Evolutionary conservation across 163 green algal genomes (phyloP).

Genomic region (Chlamydomonas reinhardtii): DNA sequence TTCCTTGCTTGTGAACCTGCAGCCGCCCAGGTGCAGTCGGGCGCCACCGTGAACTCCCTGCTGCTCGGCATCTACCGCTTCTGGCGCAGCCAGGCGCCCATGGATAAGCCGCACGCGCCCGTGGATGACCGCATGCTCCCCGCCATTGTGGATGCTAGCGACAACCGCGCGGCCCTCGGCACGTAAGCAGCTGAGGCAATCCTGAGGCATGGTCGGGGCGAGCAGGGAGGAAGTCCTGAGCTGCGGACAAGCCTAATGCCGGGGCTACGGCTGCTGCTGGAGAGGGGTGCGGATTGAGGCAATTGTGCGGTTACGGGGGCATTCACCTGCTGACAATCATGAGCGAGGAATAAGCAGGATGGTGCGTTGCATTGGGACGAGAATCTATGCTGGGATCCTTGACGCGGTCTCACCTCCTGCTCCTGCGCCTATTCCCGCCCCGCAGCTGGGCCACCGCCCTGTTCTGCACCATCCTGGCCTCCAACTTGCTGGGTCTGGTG

Average conservation of each 20-base stretch:
- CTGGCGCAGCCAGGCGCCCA: conserved; percentile 63
- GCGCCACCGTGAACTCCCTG: conserved; percentile 54
- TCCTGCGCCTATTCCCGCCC: no score
- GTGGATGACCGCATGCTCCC: conserved; percentile 63
- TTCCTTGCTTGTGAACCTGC: background rate
- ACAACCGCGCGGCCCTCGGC: conserved; percentile 55
- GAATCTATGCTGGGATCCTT: no score
- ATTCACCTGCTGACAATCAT: no score
- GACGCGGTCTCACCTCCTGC: no score
- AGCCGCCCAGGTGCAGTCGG: conserved; percentile 57
- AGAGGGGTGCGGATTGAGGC: no score
- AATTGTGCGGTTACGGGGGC: no score
- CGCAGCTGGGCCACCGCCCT: conserved; percentile 57
- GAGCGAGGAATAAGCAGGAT: no score
- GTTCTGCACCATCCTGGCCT: conserved; percentile 67
- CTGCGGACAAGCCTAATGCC: no score
- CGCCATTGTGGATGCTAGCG: conserved; percentile 48
- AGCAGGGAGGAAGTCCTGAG: no score
- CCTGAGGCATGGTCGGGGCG: no score
- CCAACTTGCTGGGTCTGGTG: conserved; percentile 64
- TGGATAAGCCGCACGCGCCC: conserved; percentile 59
- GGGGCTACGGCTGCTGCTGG: no score
- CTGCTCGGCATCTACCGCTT: conserved; percentile 64
- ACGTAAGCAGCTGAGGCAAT: conserved; percentile 31
- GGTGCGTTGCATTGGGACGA: no score